phyloP scores from a whole-genome alignment of 2,329 filamentous ascomycete genomes.

The Cladophialophora yegresii region DNA sequence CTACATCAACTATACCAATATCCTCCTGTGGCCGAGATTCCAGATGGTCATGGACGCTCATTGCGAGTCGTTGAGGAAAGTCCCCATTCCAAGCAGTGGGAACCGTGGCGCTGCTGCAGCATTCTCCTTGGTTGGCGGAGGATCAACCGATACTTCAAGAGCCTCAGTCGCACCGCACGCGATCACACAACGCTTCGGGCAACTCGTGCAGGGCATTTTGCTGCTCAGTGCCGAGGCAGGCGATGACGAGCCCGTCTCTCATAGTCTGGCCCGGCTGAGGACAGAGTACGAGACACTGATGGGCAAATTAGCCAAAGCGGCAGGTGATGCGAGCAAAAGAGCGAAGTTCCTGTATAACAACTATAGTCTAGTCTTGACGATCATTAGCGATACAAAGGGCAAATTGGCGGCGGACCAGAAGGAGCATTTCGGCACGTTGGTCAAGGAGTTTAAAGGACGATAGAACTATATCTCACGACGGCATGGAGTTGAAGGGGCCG shows the following conservation, averaged over 20 bases:
- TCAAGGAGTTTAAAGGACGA: constrained; percentile 31
- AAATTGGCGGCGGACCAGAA: constrained; percentile 68
- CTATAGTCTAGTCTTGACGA: constrained; percentile 90
- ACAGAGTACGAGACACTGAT: constrained; percentile 83
- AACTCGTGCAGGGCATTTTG: constrained; percentile 83
- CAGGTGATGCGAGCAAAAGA: constrained; percentile 74
- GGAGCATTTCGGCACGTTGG: constrained; percentile 68
- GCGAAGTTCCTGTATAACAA: constrained; percentile 94
- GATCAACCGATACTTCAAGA: constrained; percentile 56
- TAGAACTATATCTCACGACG: constrained; percentile 1
- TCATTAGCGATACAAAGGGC: constrained; percentile 65
- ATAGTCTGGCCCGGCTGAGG: constrained; percentile 74
- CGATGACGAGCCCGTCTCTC: constrained; percentile 88
- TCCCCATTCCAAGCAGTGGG: constrained; percentile 45
- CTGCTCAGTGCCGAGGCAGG: constrained; percentile 83
- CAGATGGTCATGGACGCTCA: constrained; percentile 93
- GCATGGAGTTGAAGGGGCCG: neutral
- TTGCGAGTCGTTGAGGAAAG: constrained; percentile 76
- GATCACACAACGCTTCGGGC: constrained; percentile 91
- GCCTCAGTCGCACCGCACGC: constrained; percentile 83
- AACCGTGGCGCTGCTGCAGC: constrained; percentile 52
- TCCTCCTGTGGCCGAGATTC: constrained; percentile 94
- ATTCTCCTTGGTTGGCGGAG: constrained; percentile 54
- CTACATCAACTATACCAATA: constrained; percentile 92
- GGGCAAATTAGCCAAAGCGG: constrained; percentile 71